These are phyloP conservation scores for Ustilago trichophora DNA, from an alignment of 1,284 basidiomycete species.

Conservation along the genomic window DNA sequence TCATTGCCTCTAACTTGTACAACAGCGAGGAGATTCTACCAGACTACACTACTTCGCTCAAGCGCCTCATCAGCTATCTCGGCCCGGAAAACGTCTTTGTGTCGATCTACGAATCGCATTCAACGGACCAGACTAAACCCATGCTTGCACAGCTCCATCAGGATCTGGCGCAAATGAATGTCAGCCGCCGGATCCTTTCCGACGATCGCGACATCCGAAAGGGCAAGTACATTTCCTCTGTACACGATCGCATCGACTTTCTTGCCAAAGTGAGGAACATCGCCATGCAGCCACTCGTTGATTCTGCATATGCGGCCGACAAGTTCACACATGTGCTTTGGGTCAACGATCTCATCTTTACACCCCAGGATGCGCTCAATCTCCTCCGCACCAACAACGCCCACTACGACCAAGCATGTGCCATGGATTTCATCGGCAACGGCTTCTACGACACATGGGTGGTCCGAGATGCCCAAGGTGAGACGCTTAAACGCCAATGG, in stretches of 20 bases:
- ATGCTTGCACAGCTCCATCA: conserved; percentile 68
- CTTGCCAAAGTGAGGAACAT: conserved; percentile 52
- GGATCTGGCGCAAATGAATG: conserved; percentile 58
- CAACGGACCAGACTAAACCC: conserved; percentile 69
- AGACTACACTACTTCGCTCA: conserved; percentile 34
- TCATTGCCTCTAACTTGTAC: conserved; percentile 57
- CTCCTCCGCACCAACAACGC: conserved; percentile 70
- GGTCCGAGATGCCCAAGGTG: conserved; percentile 33
- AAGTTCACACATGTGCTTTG: conserved; percentile 51
- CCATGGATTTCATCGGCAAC: conserved; percentile 70
- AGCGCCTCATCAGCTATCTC: conserved; percentile 58
- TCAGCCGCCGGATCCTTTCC: conserved; percentile 39
- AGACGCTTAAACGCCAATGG: conserved; percentile 70
- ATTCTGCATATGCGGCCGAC: background rate
- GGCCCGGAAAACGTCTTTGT: conserved; percentile 72
- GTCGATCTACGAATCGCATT: conserved; percentile 73
- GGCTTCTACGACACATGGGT: conserved; percentile 70
- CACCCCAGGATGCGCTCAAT: conserved; percentile 63
- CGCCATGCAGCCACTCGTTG: conserved; percentile 50
- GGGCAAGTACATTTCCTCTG: conserved; percentile 18
- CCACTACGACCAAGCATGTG: conserved; percentile 73
- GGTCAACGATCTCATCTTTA: conserved; percentile 55
- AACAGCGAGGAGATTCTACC: conserved; percentile 55
- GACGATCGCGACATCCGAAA: conserved; percentile 43
- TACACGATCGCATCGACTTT: conserved; percentile 40